Evolutionary conservation across 1,284 basidiomycete species (phyloP).

Genomic region (Lignosus rhinocerotis): DNA sequence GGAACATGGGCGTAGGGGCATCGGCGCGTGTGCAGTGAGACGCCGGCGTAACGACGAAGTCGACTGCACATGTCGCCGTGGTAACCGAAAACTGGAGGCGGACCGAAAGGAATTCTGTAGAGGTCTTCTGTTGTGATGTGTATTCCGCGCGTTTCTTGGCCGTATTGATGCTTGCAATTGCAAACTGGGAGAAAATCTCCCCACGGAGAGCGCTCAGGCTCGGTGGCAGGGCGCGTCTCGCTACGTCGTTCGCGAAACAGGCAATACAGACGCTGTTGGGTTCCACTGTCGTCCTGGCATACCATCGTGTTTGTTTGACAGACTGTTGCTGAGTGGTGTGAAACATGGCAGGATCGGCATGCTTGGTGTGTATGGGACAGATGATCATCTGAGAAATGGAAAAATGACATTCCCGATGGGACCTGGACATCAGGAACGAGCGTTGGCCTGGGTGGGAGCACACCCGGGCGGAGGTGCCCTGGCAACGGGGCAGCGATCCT

Average conservation of each 20-base stretch:
- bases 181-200: not conserved
- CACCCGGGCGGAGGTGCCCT: slow-evolving; percentile 4
- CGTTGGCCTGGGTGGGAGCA: not conserved
- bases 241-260: not conserved
- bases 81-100: slow-evolving; percentile 7
- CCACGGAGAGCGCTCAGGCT: too few relatives aligned
- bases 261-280: not conserved
- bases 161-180: not conserved
- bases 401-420: slow-evolving; percentile 6
- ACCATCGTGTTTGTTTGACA: not conserved
- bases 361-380: not conserved
- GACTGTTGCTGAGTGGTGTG: not conserved
- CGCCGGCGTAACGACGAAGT: not conserved
- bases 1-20: too few relatives aligned
- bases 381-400: slow-evolving; percentile 10
- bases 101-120: slow-evolving; percentile 1
- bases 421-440: slow-evolving; percentile 17
- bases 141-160: not conserved
- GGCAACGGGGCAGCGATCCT: slow-evolving; percentile 22
- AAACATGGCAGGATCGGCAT: not conserved
- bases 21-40: too few relatives aligned
- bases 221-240: too few relatives aligned
- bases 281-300: too few relatives aligned
- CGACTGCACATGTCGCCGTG: slow-evolving; percentile 8
- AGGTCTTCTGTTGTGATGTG: slow-evolving; percentile 6